These are phyloP conservation scores for Hymenoscyphus linearis DNA, from an alignment of 2,329 filamentous ascomycete genomes.

Conservation along the genomic window DNA sequence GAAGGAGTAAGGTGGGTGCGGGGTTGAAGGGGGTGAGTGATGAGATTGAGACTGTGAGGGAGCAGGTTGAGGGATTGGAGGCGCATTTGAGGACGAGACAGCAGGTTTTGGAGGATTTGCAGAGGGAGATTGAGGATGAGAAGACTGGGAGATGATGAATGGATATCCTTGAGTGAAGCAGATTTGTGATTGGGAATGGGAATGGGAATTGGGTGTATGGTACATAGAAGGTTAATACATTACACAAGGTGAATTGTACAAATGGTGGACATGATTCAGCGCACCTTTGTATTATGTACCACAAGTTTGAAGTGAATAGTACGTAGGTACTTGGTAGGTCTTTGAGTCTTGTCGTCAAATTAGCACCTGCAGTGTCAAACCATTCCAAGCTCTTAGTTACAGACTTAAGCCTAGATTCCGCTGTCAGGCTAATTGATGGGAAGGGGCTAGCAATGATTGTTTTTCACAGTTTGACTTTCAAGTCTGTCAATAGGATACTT, in stretches of 20 bases:
- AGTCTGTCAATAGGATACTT: too few species aligned
- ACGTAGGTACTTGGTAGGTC: too few species aligned
- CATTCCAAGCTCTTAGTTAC: too few species aligned
- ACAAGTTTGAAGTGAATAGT: too few species aligned
- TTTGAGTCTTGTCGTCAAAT: too few species aligned
- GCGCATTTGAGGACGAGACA: slow-evolving; percentile 72
- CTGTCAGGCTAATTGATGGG: too few species aligned
- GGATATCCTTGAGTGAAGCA: too few species aligned
- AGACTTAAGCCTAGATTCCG: too few species aligned
- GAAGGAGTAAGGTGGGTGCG: slow-evolving; percentile 63
- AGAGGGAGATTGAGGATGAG: slow-evolving; percentile 81
- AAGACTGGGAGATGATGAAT: slow-evolving; percentile 41
- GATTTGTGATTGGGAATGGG: background rate
- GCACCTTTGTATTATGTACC: background rate
- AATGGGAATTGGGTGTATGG: background rate
- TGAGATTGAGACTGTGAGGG: slow-evolving; percentile 83
- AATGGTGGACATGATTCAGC: background rate
- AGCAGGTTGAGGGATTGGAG: slow-evolving; percentile 90
- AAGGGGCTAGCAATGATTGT: too few species aligned
- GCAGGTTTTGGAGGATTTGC: slow-evolving; percentile 69
- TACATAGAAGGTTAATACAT: background rate
- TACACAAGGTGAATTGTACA: background rate
- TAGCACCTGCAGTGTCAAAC: too few species aligned
- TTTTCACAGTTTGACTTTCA: too few species aligned
- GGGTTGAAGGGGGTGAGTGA: slow-evolving; percentile 73